These are phyloP conservation scores for Boletus sensibilis DNA, from an alignment of 768 basidiomycete genomes.

Conservation along the genomic window DNA sequence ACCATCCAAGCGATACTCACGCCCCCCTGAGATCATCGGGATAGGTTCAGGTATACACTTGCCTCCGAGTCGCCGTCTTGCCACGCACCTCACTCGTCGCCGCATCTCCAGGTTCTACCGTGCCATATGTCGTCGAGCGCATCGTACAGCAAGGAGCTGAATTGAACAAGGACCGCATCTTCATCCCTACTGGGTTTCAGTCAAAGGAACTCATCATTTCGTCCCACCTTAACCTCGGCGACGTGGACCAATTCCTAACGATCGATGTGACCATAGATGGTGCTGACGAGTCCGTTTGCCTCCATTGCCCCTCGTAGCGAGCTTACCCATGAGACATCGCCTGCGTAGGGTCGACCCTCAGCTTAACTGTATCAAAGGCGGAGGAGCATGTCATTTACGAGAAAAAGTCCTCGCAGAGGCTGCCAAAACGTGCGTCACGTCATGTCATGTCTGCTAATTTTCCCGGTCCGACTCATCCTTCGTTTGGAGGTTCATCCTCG, in stretches of 20 bases:
- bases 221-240: conserved; percentile 74
- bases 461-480: conserved; percentile 48
- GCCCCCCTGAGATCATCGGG: conserved; percentile 63
- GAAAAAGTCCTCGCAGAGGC: conserved; percentile 99
- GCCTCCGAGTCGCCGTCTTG: background rate
- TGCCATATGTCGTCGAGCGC: conserved; percentile 94
- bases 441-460: background rate
- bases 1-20: conserved; percentile 3
- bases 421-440: conserved; percentile 70
- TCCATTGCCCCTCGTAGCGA: background rate
- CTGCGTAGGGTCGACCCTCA: conserved; percentile 70
- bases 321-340: background rate
- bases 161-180: conserved; percentile 77
- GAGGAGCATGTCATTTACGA: conserved; percentile 92
- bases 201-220: conserved; percentile 91
- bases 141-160: conserved; percentile 80
- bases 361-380: conserved; percentile 95
- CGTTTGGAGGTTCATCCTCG: conserved; percentile 63
- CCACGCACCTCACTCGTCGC: conserved; percentile 1
- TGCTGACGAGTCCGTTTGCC: conserved; percentile 80
- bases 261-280: conserved; percentile 99
- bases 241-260: conserved; percentile 82
- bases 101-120: conserved; percentile 70
- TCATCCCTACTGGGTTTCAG: conserved; percentile 95
- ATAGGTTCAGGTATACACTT: conserved; percentile 70